Percentiles rank a stretch among this genome's conserved stretches.
phyloP scores from a whole-genome alignment of 2,329 filamentous ascomycete species.

The Didymella keratinophila region DNA sequence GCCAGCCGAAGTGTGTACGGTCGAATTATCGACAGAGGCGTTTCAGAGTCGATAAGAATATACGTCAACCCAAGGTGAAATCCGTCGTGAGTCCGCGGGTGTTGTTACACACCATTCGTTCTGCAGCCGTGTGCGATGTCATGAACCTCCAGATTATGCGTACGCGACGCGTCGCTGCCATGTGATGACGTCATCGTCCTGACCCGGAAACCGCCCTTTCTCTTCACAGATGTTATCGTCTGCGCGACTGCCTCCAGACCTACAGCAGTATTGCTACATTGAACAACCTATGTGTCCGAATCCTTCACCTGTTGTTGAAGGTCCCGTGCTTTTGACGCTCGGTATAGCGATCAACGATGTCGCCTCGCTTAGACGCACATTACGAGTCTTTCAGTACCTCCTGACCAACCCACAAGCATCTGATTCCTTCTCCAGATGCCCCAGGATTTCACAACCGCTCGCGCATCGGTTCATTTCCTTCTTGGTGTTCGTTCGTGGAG shows the following conservation, averaged over 20 bases:
- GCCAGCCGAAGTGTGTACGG: too few species aligned
- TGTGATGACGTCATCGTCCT: neutral
- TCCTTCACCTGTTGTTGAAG: neutral
- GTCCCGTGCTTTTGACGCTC: neutral
- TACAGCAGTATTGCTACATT: neutral
- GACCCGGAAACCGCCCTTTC: neutral
- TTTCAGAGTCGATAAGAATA: too few species aligned
- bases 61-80: too few species aligned
- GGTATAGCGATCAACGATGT: constrained; percentile 4
- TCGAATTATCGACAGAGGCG: too few species aligned
- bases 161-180: neutral
- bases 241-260: neutral
- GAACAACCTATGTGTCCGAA: neutral
- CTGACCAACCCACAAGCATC: neutral
- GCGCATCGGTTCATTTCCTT: constrained; percentile 20
- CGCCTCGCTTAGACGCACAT: neutral
- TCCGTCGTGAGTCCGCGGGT: too few species aligned
- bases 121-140: too few species aligned
- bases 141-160: neutral
- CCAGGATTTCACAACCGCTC: constrained; percentile 5
- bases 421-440: constrained; percentile 2
- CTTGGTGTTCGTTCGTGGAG: constrained; percentile 25
- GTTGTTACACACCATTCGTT: neutral
- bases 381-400: neutral
- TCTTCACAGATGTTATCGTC: neutral